Percentiles rank a stretch among this genome's conserved stretches.
These are phyloP conservation scores for Leptographium wingfieldii DNA, from an alignment of 2,329 filamentous ascomycete species.

Conservation along the genomic window DNA sequence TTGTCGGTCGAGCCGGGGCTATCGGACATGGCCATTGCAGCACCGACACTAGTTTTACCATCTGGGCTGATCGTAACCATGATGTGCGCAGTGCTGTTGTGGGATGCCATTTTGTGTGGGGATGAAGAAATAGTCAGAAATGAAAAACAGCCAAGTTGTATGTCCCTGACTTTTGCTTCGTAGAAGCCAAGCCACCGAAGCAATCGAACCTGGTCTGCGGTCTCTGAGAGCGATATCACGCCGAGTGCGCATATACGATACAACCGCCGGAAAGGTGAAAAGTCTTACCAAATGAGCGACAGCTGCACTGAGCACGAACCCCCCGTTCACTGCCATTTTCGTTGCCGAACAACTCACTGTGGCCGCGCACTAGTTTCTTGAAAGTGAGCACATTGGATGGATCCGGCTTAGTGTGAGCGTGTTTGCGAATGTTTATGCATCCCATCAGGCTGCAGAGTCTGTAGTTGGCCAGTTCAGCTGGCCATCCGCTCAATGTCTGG, in stretches of 20 bases:
- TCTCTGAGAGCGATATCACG: not conserved
- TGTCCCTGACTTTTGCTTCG: too few relatives aligned
- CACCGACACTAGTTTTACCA: not conserved
- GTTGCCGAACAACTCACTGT: not conserved
- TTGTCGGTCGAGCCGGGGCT: not conserved
- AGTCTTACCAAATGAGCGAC: not conserved
- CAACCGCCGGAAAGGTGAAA: not conserved
- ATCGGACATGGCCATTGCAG: not conserved
- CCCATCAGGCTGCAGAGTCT: not conserved
- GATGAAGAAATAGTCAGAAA: too few relatives aligned
- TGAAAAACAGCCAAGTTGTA: too few relatives aligned
- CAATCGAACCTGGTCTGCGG: too few relatives aligned
- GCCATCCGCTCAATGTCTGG: too few relatives aligned
- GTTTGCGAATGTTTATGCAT: conserved; percentile 2
- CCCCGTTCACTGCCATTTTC: not conserved
- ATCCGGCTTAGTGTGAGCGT: not conserved
- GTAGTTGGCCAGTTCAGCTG: too few relatives aligned
- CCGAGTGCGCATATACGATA: not conserved
- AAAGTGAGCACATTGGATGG: not conserved
- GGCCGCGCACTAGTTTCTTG: not conserved
- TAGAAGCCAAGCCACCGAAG: too few relatives aligned
- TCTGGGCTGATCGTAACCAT: not conserved
- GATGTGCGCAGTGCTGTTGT: not conserved
- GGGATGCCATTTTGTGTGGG: too few relatives aligned
- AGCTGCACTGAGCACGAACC: not conserved